phyloP scores from a whole-genome alignment of 2,329 filamentous ascomycete species.

The Epicoccum sorghinum region DNA sequence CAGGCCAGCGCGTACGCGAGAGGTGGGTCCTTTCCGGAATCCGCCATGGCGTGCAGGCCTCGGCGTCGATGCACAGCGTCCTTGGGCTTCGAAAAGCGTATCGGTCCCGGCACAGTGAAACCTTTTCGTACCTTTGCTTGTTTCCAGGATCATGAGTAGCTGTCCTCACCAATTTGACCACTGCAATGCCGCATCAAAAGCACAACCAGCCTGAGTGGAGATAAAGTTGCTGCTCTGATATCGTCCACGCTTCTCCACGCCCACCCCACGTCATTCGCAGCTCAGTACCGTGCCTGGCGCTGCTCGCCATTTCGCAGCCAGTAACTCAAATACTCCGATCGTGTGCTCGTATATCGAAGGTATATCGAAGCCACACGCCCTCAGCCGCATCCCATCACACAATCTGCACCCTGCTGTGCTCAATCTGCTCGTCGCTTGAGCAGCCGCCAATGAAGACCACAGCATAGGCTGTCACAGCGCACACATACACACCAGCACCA shows the following conservation, averaged over 20 bases:
- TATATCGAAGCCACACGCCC: neutral
- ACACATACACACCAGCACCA: neutral
- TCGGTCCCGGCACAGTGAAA: slow-evolving; percentile 10
- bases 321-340: neutral
- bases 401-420: neutral
- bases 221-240: slow-evolving; percentile 7
- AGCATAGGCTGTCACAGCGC: slow-evolving; percentile 2
- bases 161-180: slow-evolving; percentile 1
- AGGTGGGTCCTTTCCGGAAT: slow-evolving; percentile 2
- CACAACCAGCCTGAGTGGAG: slow-evolving; percentile 6
- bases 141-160: slow-evolving; percentile 13
- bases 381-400: neutral
- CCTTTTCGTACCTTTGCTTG: slow-evolving; percentile 11
- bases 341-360: neutral
- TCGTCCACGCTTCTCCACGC: slow-evolving; percentile 15
- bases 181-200: slow-evolving; percentile 12
- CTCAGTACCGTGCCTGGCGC: slow-evolving; percentile 1
- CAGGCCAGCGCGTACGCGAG: neutral
- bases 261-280: slow-evolving; percentile 15
- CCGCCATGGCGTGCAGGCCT: slow-evolving; percentile 12
- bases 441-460: slow-evolving; percentile 1
- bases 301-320: slow-evolving; percentile 2
- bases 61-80: slow-evolving; percentile 10
- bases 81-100: slow-evolving; percentile 5
- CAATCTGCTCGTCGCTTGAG: slow-evolving; percentile 1